A percentile compares a stretch with the other conserved stretches of the same genome.
These are phyloP conservation scores for Diplodia intermedia DNA, from an alignment of 2,329 filamentous ascomycete species.

Conservation along the genomic window DNA sequence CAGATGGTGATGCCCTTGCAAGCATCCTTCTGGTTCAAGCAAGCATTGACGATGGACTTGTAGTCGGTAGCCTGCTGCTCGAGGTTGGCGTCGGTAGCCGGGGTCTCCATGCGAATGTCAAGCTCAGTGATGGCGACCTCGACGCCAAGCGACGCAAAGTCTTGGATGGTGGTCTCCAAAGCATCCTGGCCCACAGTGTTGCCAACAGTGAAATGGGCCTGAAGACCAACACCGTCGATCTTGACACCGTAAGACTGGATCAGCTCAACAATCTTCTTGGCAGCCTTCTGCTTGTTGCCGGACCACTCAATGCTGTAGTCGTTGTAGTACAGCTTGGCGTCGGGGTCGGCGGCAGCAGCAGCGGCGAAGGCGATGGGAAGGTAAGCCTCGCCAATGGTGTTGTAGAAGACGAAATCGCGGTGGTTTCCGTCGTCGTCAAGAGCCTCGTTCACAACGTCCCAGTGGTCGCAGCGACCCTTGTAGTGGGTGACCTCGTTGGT, in stretches of 20 bases:
- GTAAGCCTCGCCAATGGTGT: slow-evolving; percentile 47
- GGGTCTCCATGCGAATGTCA: slow-evolving; percentile 59
- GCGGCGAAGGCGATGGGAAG: slow-evolving; percentile 64
- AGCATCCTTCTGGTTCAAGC: slow-evolving; percentile 55
- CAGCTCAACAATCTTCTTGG: slow-evolving; percentile 48
- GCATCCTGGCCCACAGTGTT: slow-evolving; percentile 43
- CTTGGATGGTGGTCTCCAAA: slow-evolving; percentile 56
- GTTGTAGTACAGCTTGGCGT: slow-evolving; percentile 68
- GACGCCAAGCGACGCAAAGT: slow-evolving; percentile 59
- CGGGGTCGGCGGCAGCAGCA: slow-evolving; percentile 61
- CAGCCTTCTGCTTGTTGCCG: slow-evolving; percentile 47
- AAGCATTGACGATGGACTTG: slow-evolving; percentile 58
- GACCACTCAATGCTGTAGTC: slow-evolving; percentile 56
- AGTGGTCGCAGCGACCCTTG: slow-evolving; percentile 59
- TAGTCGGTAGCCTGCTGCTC: slow-evolving; percentile 39
- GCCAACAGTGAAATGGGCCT: slow-evolving; percentile 60
- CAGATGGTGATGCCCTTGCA: slow-evolving; percentile 70
- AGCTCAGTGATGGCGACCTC: slow-evolving; percentile 70
- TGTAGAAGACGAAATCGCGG: slow-evolving; percentile 60
- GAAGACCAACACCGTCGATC: slow-evolving; percentile 55
- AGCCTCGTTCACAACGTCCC: slow-evolving; percentile 72
- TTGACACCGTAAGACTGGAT: slow-evolving; percentile 44
- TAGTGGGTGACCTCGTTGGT: slow-evolving; percentile 48
- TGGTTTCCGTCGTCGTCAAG: slow-evolving; percentile 62
- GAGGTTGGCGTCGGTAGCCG: slow-evolving; percentile 39